Conservation (phyloP, 2,329 filamentous ascomycete genomes). For the Fusarium pseudoanthophilum region DNA sequence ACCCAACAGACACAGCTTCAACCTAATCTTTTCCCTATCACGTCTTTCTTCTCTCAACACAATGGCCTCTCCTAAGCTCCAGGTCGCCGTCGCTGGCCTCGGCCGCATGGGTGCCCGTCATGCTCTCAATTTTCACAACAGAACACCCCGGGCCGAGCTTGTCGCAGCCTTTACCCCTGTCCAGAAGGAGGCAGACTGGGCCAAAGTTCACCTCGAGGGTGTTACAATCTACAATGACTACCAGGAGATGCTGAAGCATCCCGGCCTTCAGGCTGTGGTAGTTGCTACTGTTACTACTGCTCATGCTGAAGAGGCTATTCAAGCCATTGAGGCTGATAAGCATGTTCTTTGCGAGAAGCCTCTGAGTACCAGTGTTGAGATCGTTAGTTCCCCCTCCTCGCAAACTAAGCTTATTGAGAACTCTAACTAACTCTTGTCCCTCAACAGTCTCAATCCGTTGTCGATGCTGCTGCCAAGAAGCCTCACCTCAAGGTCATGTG, state of each 20-base stretch:
- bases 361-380: slow-evolving; percentile 55
- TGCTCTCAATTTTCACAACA: slow-evolving; percentile 43
- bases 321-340: slow-evolving; percentile 43
- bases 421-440: not conserved
- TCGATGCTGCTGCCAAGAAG: slow-evolving; percentile 64
- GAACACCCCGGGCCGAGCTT: slow-evolving; percentile 41
- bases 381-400: slow-evolving; percentile 54
- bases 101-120: slow-evolving; percentile 45
- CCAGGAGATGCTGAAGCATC: slow-evolving; percentile 44
- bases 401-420: not conserved
- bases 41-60: not conserved
- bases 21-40: not conserved
- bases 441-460: slow-evolving; percentile 66
- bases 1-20: not conserved
- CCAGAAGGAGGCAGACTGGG: slow-evolving; percentile 42
- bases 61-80: slow-evolving; percentile 41
- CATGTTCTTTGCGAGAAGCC: slow-evolving; percentile 45
- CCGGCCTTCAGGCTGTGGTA: slow-evolving; percentile 42
- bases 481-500: slow-evolving; percentile 72
- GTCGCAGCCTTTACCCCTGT: slow-evolving; percentile 43
- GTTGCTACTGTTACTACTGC: slow-evolving; percentile 43
- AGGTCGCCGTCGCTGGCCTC: slow-evolving; percentile 42
- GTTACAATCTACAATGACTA: slow-evolving; percentile 41
- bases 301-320: slow-evolving; percentile 43
- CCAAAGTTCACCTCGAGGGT: slow-evolving; percentile 36